Evolutionary conservation across 345 rosid species (phyloP).

Genomic region (Streptanthus diversifolius): DNA sequence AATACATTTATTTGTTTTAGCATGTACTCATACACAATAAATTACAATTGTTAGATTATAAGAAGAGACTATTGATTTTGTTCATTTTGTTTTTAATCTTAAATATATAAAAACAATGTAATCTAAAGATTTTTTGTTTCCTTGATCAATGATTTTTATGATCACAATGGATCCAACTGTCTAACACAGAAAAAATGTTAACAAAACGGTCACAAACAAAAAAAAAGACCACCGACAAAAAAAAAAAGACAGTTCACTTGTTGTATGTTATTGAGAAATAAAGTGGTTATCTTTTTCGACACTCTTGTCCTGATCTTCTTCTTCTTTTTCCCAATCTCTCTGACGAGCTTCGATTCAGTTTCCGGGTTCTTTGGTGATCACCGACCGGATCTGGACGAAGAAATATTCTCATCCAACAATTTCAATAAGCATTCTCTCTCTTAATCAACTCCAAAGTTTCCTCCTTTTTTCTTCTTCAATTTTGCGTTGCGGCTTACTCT

Average conservation of each 20-base stretch:
- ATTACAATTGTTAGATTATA: not conserved
- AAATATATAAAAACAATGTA: not conserved
- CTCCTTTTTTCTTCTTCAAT: not conserved
- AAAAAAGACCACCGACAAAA: slow-evolving; percentile 33
- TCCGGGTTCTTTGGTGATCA: slow-evolving; percentile 17
- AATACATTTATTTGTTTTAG: not conserved
- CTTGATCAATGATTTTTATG: not conserved
- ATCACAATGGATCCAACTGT: slow-evolving; percentile 30
- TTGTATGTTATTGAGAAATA: not conserved
- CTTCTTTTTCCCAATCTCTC: slow-evolving; percentile 19
- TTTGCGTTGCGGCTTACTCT: not conserved
- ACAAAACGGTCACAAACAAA: slow-evolving; percentile 28
- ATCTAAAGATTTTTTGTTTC: not conserved
- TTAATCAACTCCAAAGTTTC: slow-evolving; percentile 12
- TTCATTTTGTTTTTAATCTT: not conserved
- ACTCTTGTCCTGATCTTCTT: slow-evolving; percentile 27
- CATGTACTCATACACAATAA: not conserved
- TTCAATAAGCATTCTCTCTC: slow-evolving; percentile 16
- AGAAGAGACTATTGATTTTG: not conserved
- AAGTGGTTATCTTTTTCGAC: slow-evolving; percentile 24
- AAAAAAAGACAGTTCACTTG: slow-evolving; percentile 11
- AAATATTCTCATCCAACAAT: not conserved
- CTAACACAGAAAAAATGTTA: slow-evolving; percentile 25
- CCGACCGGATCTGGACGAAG: slow-evolving; percentile 25
- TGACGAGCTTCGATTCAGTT: slow-evolving; percentile 21